A percentile compares a stretch with the other conserved stretches of the same genome.
These are phyloP conservation scores for Viridothelium virens DNA, from an alignment of 495 filamentous ascomycete species.

Conservation along the genomic window DNA sequence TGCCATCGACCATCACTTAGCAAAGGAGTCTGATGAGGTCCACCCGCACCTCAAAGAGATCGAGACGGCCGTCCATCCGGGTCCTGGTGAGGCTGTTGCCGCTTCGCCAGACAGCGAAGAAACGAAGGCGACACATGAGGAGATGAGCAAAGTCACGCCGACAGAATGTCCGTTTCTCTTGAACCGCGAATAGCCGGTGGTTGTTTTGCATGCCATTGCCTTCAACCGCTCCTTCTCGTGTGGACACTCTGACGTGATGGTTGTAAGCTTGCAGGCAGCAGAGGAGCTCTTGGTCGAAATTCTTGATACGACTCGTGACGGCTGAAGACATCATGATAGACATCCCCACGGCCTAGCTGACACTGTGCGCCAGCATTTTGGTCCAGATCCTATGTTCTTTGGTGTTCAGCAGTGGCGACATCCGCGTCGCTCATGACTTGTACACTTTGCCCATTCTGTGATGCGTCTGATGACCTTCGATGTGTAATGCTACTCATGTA, in stretches of 20 bases:
- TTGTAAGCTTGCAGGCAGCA: neutral
- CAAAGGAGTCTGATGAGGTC: constrained; percentile 20
- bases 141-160: constrained; percentile 30
- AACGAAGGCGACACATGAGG: constrained; percentile 28
- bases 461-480: neutral
- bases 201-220: neutral
- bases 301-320: neutral
- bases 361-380: neutral
- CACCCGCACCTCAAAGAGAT: constrained; percentile 26
- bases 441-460: neutral
- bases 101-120: constrained; percentile 21
- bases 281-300: neutral
- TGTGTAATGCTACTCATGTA: neutral
- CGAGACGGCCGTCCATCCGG: constrained; percentile 25
- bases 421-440: neutral
- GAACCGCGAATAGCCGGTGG: constrained; percentile 28
- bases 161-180: constrained; percentile 30
- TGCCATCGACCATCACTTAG: constrained; percentile 24
- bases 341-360: too few relatives aligned
- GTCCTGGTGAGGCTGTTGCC: constrained; percentile 27
- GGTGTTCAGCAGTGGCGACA: neutral
- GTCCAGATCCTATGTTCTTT: neutral
- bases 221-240: neutral
- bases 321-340: neutral
- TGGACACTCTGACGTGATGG: neutral